Evolutionary conservation across 179 eudicot species (phyloP), one percentile per base, ranked within the genome.

Genomic region (Sideroxylon spinosum): DNA sequence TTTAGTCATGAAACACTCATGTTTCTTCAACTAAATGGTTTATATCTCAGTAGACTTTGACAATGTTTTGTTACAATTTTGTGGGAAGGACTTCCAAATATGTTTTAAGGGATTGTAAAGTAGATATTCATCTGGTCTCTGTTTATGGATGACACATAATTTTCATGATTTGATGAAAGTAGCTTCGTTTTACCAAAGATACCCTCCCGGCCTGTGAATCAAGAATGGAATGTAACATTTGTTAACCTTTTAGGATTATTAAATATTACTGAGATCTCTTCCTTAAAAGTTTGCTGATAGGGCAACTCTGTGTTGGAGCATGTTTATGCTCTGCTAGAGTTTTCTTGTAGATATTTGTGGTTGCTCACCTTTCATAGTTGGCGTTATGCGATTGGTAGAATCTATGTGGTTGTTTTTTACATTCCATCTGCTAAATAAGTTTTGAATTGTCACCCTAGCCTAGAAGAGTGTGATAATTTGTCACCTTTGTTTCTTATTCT

Each of bases 401-500:
- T 53, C 46, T 59, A 11, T 37, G 26, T 60, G 22, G 19, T 55
- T 73, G 50, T 73, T 19, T 53, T 53, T 60, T 37, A 22, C 13
- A 13, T 9, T 19, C 32, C 11, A 6, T 29, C 66, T 74, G 53
- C 53, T 22, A 14, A n/a, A 32, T 68, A 53, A 50, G 11, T 70
- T 32, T 7, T 22, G 2, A 57, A 22, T 23, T 62, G 19, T 13
- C 56, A 53, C 4, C 37, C 49, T 44, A 37, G 59, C 56, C 66
- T 66, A n/a, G 13, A 56, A 44, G 49, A 26, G 65, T 74, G 17
- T 23, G 49, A 62, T 20, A 68, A 55, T 48, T 37, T n/a, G 16
- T 71, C 37, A 53, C 49, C 7, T 79, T 23, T 71, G 5, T 22
- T 37, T 37, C 32, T 68, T 4, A 25, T 73, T 73, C 64, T 74